Conservation (phyloP, 2,329 filamentous ascomycete genomes). For the Ophiognomonia clavigignenti-juglandacearum region DNA sequence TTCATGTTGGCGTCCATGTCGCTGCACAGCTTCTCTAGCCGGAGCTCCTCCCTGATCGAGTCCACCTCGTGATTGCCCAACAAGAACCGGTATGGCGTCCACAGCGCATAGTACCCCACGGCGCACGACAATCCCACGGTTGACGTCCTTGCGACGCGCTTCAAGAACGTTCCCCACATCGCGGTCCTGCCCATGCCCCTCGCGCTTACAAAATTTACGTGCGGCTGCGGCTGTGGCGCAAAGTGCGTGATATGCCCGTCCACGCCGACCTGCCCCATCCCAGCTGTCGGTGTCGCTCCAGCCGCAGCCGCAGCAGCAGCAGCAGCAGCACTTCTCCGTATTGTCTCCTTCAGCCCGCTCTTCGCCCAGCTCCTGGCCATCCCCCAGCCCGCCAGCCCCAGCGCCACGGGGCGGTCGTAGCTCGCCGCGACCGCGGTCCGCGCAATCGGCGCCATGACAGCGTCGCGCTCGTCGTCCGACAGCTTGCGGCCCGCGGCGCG, state of each 20-base stretch:
- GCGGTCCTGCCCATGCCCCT: background rate
- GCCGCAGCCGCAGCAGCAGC: background rate
- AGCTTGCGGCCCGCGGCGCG: conserved; percentile 10
- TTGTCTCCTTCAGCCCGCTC: conserved; percentile 4
- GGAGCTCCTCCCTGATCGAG: conserved; percentile 7
- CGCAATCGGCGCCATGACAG: conserved; percentile 11
- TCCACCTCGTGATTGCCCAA: conserved; percentile 9
- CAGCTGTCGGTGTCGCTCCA: background rate
- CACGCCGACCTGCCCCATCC: conserved; percentile 3
- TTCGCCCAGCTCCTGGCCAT: conserved; percentile 14
- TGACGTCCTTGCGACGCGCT: conserved; percentile 4
- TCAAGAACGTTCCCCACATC: background rate
- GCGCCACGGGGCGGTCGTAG: conserved; percentile 12
- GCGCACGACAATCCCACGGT: conserved; percentile 8
- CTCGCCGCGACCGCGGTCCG: conserved; percentile 7
- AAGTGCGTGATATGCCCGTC: conserved; percentile 16
- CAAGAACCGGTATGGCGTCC: conserved; percentile 7
- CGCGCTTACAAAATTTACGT: background rate
- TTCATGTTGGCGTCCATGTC: conserved; percentile 15
- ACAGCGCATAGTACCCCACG: conserved; percentile 10
- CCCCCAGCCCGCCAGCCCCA: conserved; percentile 8
- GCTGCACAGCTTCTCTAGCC: conserved; percentile 30
- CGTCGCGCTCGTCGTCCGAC: conserved; percentile 11
- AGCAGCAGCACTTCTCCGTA: background rate
- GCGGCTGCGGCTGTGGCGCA: conserved; percentile 1